phyloP scores from a whole-genome alignment of 768 basidiomycete species.

The Cyclocybe cylindracea region DNA sequence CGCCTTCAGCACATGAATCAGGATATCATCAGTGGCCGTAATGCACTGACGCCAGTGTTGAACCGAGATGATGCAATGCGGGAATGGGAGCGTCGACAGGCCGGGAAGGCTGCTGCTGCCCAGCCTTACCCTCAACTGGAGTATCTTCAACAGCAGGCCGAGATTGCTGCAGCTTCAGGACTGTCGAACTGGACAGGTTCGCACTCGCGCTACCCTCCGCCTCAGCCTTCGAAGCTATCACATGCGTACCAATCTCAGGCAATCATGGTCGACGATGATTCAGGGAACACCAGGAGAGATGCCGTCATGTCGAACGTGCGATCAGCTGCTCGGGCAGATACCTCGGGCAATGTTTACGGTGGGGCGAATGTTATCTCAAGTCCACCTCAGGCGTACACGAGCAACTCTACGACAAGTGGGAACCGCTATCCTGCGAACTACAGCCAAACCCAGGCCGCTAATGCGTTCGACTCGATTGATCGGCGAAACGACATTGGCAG shows the following conservation, averaged over 20 bases:
- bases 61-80: slow-evolving; percentile 94
- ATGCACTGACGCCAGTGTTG: slow-evolving; percentile 89
- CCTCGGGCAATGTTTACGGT: slow-evolving; percentile 42
- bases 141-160: slow-evolving; percentile 91
- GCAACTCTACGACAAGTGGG: slow-evolving; percentile 50
- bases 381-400: slow-evolving; percentile 73
- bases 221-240: slow-evolving; percentile 57
- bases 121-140: slow-evolving; percentile 90
- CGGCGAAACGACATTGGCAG: slow-evolving; percentile 65
- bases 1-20: slow-evolving; percentile 88
- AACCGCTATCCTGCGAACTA: slow-evolving; percentile 65
- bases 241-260: slow-evolving; percentile 69
- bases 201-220: slow-evolving; percentile 56
- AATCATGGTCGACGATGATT: slow-evolving; percentile 62
- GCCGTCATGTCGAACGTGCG: slow-evolving; percentile 83
- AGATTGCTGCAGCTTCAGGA: slow-evolving; percentile 69
- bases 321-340: slow-evolving; percentile 56
- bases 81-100: slow-evolving; percentile 93
- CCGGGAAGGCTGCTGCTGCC: slow-evolving; percentile 68
- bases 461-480: slow-evolving; percentile 62
- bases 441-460: slow-evolving; percentile 38
- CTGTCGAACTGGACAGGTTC: slow-evolving; percentile 53
- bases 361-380: slow-evolving; percentile 60
- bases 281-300: slow-evolving; percentile 51
- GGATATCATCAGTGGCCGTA: slow-evolving; percentile 74